A percentile compares a stretch with the other conserved stretches of the same genome.
Evolutionary conservation across 768 basidiomycete species (phyloP).

Genomic region (Macrolepiota fuliginosa): DNA sequence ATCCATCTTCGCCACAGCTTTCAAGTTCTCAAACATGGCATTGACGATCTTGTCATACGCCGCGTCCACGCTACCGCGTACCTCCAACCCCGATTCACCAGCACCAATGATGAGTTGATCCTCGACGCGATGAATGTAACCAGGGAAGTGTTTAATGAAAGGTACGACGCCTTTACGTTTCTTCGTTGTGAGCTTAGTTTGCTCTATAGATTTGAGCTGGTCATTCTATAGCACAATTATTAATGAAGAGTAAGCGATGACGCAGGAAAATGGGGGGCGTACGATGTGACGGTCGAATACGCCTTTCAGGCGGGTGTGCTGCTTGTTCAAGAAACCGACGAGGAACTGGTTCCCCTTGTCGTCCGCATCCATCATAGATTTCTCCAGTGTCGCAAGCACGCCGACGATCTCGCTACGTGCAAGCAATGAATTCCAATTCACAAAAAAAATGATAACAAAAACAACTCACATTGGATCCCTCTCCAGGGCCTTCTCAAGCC

Average conservation of each 20-base stretch:
- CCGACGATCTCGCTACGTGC: constrained; percentile 77
- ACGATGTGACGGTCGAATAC: constrained; percentile 77
- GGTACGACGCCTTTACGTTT: constrained; percentile 90
- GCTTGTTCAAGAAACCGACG: constrained; percentile 71
- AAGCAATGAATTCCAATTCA: constrained; percentile 1
- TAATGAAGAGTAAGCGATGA: constrained; percentile 4
- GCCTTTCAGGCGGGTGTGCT: constrained; percentile 73
- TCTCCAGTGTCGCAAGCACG: constrained; percentile 75
- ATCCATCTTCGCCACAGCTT: constrained; percentile 95
- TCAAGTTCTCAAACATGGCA: constrained; percentile 88
- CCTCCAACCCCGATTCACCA: constrained; percentile 70
- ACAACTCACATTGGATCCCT: constrained; percentile 69
- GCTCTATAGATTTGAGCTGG: constrained; percentile 85
- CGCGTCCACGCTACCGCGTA: constrained; percentile 71
- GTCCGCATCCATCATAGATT: constrained; percentile 72
- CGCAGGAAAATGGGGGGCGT: constrained; percentile 21
- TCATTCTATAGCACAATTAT: constrained; percentile 52
- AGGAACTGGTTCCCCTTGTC: constrained; percentile 79
- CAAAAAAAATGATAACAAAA: background rate
- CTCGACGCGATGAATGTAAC: constrained; percentile 83
- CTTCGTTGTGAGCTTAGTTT: constrained; percentile 88
- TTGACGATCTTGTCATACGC: constrained; percentile 89
- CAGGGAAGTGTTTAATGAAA: constrained; percentile 91
- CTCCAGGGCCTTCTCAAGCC: constrained; percentile 77
- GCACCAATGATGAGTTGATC: constrained; percentile 70